A percentile compares a stretch with the other conserved stretches of the same genome.
These are phyloP conservation scores for Diaporthe humulicola DNA, from an alignment of 2,329 filamentous ascomycete genomes.

Conservation along the genomic window DNA sequence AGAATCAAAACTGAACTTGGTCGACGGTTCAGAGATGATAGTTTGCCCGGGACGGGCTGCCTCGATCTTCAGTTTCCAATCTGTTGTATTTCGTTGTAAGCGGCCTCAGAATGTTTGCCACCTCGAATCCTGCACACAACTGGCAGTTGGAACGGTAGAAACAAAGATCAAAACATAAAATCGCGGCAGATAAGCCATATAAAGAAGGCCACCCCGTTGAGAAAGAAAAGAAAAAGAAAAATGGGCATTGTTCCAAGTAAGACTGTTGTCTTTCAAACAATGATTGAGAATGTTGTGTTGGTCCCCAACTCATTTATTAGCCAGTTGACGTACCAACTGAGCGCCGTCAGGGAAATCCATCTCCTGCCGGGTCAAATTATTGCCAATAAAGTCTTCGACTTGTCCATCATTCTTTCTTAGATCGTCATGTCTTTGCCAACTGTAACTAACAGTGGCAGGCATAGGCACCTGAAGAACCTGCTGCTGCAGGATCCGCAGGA, in stretches of 20 bases:
- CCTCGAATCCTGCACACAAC: too few species aligned
- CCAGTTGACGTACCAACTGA: accelerated
- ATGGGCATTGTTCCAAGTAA: neutral
- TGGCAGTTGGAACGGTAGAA: neutral
- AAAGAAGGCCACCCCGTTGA: neutral
- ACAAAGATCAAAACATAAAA: neutral
- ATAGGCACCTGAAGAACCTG: too few species aligned
- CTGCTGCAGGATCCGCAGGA: neutral
- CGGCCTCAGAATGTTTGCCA: neutral
- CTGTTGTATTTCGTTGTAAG: neutral
- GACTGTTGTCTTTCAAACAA: neutral
- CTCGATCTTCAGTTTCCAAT: neutral
- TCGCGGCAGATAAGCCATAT: too few species aligned
- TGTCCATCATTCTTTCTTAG: neutral
- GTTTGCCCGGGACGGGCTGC: neutral
- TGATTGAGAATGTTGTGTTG: neutral
- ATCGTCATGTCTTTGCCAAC: neutral
- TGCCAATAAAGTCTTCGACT: neutral
- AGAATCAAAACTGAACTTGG: neutral
- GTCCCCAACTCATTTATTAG: too few species aligned
- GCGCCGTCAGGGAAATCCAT: neutral
- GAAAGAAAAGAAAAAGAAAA: too few species aligned
- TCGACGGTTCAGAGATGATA: neutral
- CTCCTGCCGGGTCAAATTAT: neutral
- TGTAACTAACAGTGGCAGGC: neutral